A percentile compares a stretch with the other conserved stretches of the same genome.
phyloP scores from a whole-genome alignment of 345 rosid species.

The Populus ilicifolia region DNA sequence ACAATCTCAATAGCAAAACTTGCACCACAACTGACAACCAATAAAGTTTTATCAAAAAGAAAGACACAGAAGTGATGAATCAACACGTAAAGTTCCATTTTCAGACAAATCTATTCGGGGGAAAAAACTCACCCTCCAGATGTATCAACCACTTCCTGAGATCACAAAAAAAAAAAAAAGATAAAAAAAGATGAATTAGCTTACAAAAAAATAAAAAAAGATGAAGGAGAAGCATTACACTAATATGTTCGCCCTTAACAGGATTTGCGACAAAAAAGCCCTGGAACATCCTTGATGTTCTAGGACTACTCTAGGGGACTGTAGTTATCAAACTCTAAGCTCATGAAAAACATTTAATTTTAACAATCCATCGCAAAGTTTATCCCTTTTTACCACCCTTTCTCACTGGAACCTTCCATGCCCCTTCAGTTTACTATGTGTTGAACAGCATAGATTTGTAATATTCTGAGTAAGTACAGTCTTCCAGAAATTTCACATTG shows the following conservation, averaged over 20 bases:
- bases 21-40: conserved; percentile 66
- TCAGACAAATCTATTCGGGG: neutral
- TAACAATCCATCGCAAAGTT: neutral
- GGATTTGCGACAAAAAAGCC: neutral
- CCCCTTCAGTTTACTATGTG: neutral
- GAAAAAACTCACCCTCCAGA: conserved; percentile 75
- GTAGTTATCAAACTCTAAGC: neutral
- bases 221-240: neutral
- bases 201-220: neutral
- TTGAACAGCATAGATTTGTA: neutral
- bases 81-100: neutral
- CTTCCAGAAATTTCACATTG: neutral
- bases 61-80: neutral
- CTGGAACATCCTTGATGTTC: neutral
- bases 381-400: neutral
- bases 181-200: conserved; percentile 10
- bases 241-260: neutral
- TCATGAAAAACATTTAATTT: neutral
- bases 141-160: conserved; percentile 78
- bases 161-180: conserved; percentile 9
- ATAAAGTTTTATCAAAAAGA: neutral
- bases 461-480: neutral
- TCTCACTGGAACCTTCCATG: neutral
- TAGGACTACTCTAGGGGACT: neutral
- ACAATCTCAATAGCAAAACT: conserved; percentile 72